A percentile compares a stretch with the other conserved stretches of the same genome.
These are phyloP conservation scores for Cucumis cinereus DNA, from an alignment of 306 rosid species.

Conservation along the genomic window DNA sequence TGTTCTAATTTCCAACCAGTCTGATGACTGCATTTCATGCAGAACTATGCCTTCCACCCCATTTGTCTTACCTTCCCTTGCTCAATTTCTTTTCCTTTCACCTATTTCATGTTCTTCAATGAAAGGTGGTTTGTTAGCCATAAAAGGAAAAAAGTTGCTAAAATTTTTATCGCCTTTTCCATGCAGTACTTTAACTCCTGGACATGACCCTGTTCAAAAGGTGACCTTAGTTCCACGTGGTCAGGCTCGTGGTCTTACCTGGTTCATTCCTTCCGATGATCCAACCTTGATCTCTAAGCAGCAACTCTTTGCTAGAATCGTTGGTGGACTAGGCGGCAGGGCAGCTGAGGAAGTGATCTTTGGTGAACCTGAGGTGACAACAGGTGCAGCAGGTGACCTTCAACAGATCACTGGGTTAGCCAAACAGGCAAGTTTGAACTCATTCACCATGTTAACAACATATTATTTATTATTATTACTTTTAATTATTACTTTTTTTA, in stretches of 20 bases:
- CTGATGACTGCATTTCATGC: not conserved
- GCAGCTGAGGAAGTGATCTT: constrained; percentile 96
- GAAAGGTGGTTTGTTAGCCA: not conserved
- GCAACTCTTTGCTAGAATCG: constrained; percentile 97
- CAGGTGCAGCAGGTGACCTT: constrained; percentile 97
- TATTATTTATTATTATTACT: not conserved
- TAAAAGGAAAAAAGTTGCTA: not conserved
- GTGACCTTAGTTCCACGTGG: constrained; percentile 93
- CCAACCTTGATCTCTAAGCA: constrained; percentile 92
- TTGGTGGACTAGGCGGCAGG: constrained; percentile 97
- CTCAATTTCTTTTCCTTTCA: not conserved
- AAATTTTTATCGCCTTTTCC: constrained; percentile 10
- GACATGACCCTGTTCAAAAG: constrained; percentile 89
- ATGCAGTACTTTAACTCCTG: constrained; percentile 91
- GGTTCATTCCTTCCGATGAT: constrained; percentile 95
- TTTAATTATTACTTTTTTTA: no score
- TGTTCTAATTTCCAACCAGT: not conserved
- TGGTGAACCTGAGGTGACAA: constrained; percentile 96
- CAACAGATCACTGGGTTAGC: constrained; percentile 93
- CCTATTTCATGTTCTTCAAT: not conserved
- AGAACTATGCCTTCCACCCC: not conserved
- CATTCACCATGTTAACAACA: not conserved
- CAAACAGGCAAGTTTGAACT: constrained; percentile 50
- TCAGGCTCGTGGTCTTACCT: constrained; percentile 96
- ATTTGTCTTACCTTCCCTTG: not conserved